Evolutionary conservation across 2,329 filamentous ascomycete genomes (phyloP).

Genomic region (Sclerotinia spermophila): DNA sequence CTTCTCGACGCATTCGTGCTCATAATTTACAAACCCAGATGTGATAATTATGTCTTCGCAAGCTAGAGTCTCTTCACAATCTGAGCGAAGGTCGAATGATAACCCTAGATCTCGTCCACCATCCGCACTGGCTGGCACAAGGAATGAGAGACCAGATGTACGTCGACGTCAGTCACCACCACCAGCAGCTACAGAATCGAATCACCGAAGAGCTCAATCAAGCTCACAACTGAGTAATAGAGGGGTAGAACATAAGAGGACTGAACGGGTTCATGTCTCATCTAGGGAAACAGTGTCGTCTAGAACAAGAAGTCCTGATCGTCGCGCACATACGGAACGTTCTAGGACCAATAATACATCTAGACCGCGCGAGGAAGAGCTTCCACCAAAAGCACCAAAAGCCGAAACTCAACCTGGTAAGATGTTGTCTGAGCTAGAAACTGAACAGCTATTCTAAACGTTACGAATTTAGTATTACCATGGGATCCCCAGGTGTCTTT

Average conservation of each 20-base stretch:
- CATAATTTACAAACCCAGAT: constrained; percentile 26
- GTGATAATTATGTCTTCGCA: constrained; percentile 37
- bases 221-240: constrained; percentile 50
- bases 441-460: constrained; percentile 11
- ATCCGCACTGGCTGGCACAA: constrained; percentile 28
- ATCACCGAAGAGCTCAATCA: constrained; percentile 57
- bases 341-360: constrained; percentile 28
- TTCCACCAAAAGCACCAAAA: constrained; percentile 39
- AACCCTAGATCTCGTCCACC: constrained; percentile 35
- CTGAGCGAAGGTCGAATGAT: constrained; percentile 33
- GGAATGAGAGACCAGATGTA: constrained; percentile 28
- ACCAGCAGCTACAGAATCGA: constrained; percentile 29
- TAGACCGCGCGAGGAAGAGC: constrained; percentile 31
- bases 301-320: constrained; percentile 55
- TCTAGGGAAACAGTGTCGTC: constrained; percentile 60
- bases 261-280: constrained; percentile 55
- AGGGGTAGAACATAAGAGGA: constrained; percentile 46
- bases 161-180: constrained; percentile 32
- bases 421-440: not conserved
- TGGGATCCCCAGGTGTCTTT: constrained; percentile 83
- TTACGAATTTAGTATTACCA: constrained; percentile 38
- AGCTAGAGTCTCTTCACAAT: constrained; percentile 33
- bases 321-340: constrained; percentile 30
- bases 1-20: constrained; percentile 3
- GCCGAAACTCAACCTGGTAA: constrained; percentile 50